Conservation (phyloP, 2,329 filamentous ascomycete genomes). For the Colletotrichum siamense region DNA sequence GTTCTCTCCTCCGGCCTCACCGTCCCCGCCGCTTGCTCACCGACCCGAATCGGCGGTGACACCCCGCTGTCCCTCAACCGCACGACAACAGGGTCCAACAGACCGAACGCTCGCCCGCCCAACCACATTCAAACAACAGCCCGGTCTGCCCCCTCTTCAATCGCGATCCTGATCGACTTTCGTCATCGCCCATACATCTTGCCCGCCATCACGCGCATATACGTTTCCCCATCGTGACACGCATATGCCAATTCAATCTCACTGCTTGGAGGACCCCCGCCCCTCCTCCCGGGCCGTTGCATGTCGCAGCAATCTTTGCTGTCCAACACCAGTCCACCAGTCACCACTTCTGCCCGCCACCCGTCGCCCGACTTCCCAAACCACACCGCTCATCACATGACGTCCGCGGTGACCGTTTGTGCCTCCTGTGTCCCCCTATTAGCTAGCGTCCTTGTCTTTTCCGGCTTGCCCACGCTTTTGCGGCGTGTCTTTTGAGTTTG, state of each 20-base stretch:
- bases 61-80: not conserved
- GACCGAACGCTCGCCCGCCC: not conserved
- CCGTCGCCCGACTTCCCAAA: not conserved
- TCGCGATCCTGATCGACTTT: not conserved
- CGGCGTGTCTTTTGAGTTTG: not conserved
- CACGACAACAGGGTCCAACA: not conserved
- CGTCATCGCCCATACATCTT: not conserved
- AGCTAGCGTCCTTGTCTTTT: not conserved
- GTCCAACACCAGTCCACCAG: not conserved
- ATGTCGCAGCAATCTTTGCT: not conserved
- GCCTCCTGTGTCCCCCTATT: not conserved
- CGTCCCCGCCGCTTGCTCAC: not conserved
- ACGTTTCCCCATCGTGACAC: not conserved
- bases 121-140: not conserved
- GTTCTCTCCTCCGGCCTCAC: not conserved
- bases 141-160: not conserved
- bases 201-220: not conserved
- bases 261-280: not conserved
- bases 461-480: not conserved
- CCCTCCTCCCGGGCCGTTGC: not conserved
- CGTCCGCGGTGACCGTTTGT: not conserved
- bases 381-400: not conserved
- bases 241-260: not conserved
- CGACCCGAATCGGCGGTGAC: slow-evolving; percentile 5
- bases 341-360: not conserved